Evolutionary conservation across 257 asterid species (phyloP).

Genomic region (Knoxia roxburghii): DNA sequence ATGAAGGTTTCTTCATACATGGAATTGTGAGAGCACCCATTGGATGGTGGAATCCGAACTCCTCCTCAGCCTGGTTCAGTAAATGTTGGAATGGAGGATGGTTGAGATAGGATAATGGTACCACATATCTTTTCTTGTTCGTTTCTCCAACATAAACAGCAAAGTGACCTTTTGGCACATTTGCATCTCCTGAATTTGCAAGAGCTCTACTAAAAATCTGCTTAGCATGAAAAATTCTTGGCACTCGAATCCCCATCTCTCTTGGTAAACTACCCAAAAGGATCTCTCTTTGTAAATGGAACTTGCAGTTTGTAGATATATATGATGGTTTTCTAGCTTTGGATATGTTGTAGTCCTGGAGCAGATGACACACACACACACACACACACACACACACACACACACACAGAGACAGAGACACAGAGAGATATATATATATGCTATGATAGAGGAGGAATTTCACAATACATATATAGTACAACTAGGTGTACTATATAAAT

Average conservation of each 20-base stretch:
- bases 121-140: conserved; percentile 33
- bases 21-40: conserved; percentile 50
- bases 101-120: conserved; percentile 40
- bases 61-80: conserved; percentile 40
- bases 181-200: conserved; percentile 5
- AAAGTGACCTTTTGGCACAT: conserved; percentile 19
- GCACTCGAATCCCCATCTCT: conserved; percentile 34
- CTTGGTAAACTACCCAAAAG: not conserved
- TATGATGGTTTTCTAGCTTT: not conserved
- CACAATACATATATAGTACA: too few relatives aligned
- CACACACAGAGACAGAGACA: too few relatives aligned
- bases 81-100: conserved; percentile 39
- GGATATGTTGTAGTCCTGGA: too few relatives aligned
- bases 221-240: conserved; percentile 44
- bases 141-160: conserved; percentile 26
- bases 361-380: too few relatives aligned
- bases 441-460: too few relatives aligned
- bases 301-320: not conserved
- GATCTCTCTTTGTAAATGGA: not conserved
- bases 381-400: too few relatives aligned
- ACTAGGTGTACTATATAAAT: too few relatives aligned
- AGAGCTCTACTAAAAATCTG: conserved; percentile 30
- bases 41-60: conserved; percentile 48
- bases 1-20: too few relatives aligned
- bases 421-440: too few relatives aligned